Evolutionary conservation across 306 rosid genomes (phyloP), one percentile per base, ranked within the genome.

Genomic region (Fragaria nilgerrensis): DNA sequence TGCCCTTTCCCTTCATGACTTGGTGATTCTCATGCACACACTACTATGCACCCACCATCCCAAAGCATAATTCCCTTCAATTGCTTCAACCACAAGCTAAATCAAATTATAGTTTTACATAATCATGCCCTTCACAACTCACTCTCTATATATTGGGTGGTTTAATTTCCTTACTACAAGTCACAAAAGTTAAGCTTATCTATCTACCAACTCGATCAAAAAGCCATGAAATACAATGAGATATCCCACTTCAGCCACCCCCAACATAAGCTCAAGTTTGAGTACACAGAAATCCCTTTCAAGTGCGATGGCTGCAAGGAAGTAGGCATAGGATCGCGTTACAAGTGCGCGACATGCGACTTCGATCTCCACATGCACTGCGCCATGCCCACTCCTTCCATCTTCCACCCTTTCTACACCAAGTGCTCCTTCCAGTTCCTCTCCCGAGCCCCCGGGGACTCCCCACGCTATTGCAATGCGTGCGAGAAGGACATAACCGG

Each of bases 261-360:
- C 2, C 83, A 95, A 49, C 99, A 95, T 96, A 88, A 82, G 63
- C 93, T 95, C 32, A 80, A 82, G 56, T 95, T 90, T 14, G 97
- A 92, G 69, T 83, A 86, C 86, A 56, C 85, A 1, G 97, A 90
- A 62, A 83, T 81, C 69, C 97, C 99, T 0, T 95, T 92, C 93
- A 95, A 92, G 79, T 95, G 99, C 22, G 97, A 95, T 3, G 99
- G 99, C 1, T 95, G 99, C 89, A 92, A 90, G 44, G 99, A 95
- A 82, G 77, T 85, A 0, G 99, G 99, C 34, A 95, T 95, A 5
- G 99, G 99, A 0, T 92, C 97, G 0, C 81, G 89, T 48, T 95
- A 95, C 88, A 90, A 83, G 81, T 95, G 99, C 76, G 13, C 79
- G 19, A 41, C 27, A 4, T 95, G 99, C 16, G 92, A 95, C 83